Conservation (phyloP, 129 eudicot species). For the Rutidosis leptorrhynchoides region DNA sequence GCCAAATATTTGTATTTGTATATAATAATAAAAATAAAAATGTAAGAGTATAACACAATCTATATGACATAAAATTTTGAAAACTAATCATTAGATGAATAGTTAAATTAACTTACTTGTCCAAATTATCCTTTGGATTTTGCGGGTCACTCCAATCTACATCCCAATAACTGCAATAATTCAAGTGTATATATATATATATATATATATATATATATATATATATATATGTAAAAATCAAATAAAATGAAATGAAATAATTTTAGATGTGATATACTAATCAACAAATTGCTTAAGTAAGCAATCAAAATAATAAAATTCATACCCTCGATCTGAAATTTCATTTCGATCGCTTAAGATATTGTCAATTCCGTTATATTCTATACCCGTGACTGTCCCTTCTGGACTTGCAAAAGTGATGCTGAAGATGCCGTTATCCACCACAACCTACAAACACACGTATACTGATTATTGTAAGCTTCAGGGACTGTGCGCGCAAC, state of each 20-base stretch:
- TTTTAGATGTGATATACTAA: too few relatives aligned
- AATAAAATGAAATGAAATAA: too few relatives aligned
- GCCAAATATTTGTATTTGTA: slow-evolving; percentile 11
- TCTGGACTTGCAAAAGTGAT: slow-evolving; percentile 37
- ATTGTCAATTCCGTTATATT: slow-evolving; percentile 43
- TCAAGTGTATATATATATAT: too few relatives aligned
- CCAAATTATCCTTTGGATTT: slow-evolving; percentile 24
- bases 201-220: too few relatives aligned
- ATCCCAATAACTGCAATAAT: slow-evolving; percentile 41
- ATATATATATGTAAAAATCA: too few relatives aligned
- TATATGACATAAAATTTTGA: slow-evolving; percentile 10
- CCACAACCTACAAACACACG: slow-evolving; percentile 29
- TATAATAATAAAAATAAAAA: background rate
- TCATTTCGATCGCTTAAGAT: slow-evolving; percentile 25
- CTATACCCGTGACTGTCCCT: slow-evolving; percentile 35
- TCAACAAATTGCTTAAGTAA: too few relatives aligned
- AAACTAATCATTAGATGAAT: background rate
- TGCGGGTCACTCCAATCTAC: slow-evolving; percentile 36
- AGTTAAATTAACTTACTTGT: slow-evolving; percentile 29
- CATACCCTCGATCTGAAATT: slow-evolving; percentile 36
- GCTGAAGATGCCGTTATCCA: slow-evolving; percentile 41
- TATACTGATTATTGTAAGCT: background rate
- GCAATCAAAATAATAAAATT: background rate
- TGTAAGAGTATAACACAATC: slow-evolving; percentile 18
- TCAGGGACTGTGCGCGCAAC: too few relatives aligned